phyloP scores from a whole-genome alignment of 139 green algal species.

The Volvox reticuliferus region DNA sequence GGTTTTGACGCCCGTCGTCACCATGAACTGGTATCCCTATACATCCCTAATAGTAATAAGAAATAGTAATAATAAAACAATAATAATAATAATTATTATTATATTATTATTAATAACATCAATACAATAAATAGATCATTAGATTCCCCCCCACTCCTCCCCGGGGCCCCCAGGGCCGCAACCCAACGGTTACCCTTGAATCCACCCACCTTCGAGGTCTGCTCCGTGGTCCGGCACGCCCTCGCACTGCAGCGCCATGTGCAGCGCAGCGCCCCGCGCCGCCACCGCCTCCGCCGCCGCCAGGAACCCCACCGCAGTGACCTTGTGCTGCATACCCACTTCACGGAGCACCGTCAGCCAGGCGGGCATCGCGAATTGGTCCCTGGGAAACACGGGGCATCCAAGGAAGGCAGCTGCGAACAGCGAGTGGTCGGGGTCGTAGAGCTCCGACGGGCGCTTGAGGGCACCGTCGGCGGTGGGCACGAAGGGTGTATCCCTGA shows the following conservation, averaged over 20 bases:
- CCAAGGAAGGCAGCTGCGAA: conserved; percentile 67
- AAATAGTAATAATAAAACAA: too few relatives aligned
- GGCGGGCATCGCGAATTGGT: conserved; percentile 56
- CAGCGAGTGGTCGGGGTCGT: conserved; percentile 71
- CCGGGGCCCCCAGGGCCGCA: background rate
- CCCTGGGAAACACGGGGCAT: conserved; percentile 58
- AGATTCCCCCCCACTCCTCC: background rate
- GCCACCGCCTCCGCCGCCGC: conserved; percentile 57
- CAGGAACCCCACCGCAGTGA: conserved; percentile 54
- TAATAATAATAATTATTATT: too few relatives aligned
- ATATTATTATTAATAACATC: too few relatives aligned
- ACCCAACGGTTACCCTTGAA: too few relatives aligned
- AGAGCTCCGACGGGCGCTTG: conserved; percentile 60
- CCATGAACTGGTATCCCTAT: too few relatives aligned
- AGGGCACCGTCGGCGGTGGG: conserved; percentile 22
- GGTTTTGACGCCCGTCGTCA: too few relatives aligned
- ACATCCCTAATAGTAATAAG: too few relatives aligned
- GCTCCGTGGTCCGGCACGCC: conserved; percentile 13
- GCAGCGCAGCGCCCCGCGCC: conserved; percentile 9
- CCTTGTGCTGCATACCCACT: conserved; percentile 45
- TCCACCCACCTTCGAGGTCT: conserved; percentile 20
- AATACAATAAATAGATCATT: too few relatives aligned
- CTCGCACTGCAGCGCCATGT: conserved; percentile 18
- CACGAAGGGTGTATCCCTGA: conserved; percentile 68
- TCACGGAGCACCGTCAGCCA: conserved; percentile 69